Evolutionary conservation across 192 early-diverging fungal species (phyloP), one percentile per base, ranked within the genome.

Genomic region (Backusella macrospora): DNA sequence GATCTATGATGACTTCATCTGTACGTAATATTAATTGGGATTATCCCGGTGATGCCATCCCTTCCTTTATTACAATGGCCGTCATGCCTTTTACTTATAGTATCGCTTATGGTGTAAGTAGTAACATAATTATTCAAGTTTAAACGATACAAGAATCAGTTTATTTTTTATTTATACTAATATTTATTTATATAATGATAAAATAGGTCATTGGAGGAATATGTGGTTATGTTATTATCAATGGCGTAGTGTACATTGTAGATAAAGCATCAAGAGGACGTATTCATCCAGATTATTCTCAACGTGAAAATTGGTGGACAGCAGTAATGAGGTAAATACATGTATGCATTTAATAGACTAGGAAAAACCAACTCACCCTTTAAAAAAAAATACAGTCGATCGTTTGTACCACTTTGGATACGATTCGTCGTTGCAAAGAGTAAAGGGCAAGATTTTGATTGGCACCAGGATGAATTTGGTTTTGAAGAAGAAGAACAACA

Each of bases 61-160:
- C 93, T 3, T 89, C 93, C 0, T 94, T 94, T 76, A 73, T 93
- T 39, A 90, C 90, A 6, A 86, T 94, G 63, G 87, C 87, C 52
- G 75, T 94, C 72, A 93, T 94, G 78, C 93, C 93, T 2, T 76
- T 94, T 52, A 89, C 91, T 21, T 94, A 94, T 85, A 65, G 62
- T 23, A 73, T 70, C 26, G 92, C 91, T 6, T 90, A 94, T 77
- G 90, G 92, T 34, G 52, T 59, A 59, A 59, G 52, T 34, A 34
- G 29, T 34, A 34, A 2, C 2, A 34, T 34, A 34, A 34, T 34
- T 34, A 34, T 34, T 0, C 29, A 34, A 34, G 2, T 2, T 34
- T 34, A 34, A 34, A 34, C 29, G 29, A 34, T 34, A 34, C 2
- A 34, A 34, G 2, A 34, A 2, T 34, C 2, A 34, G 0, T 34